phyloP scores from a whole-genome alignment of 106 monocot genomes.

The Acanthochlamys bracteata region DNA sequence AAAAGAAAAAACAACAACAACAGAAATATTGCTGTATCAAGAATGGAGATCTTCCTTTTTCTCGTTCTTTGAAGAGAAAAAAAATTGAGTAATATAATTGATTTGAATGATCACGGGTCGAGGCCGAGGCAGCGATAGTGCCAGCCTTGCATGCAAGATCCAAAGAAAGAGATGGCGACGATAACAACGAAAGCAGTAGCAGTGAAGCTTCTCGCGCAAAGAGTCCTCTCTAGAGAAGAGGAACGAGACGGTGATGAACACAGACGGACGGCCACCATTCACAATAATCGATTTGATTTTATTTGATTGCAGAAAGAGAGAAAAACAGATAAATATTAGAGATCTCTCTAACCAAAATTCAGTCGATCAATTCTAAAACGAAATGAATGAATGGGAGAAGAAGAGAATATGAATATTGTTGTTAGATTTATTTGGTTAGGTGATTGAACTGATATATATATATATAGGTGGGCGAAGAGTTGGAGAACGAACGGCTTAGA shows the following conservation, averaged over 20 bases:
- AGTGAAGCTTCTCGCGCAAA: not conserved
- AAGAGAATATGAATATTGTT: no score
- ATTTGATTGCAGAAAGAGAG: no score
- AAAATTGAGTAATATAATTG: not conserved
- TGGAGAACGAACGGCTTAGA: no score
- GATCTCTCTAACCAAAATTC: no score
- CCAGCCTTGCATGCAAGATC: constrained; percentile 12
- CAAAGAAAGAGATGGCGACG: not conserved
- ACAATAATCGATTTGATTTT: constrained; percentile 1
- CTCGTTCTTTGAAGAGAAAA: no score
- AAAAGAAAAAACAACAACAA: not conserved
- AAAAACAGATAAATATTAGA: no score
- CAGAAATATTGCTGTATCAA: not conserved
- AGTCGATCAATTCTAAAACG: no score
- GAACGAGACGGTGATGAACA: not conserved
- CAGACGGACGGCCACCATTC: constrained; percentile 10
- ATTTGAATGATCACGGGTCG: not conserved
- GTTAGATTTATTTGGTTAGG: no score
- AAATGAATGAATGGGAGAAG: no score
- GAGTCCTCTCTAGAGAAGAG: not conserved
- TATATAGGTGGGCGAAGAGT: no score
- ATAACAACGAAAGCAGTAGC: not conserved
- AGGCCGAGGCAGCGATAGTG: constrained; percentile 16
- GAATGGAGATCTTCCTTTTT: not conserved
- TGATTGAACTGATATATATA: no score